Base-by-base conservation (phyloP, 225 moss, liverwort and hornwort species). In the Bryoerythrophyllum caledonicum region DNA sequence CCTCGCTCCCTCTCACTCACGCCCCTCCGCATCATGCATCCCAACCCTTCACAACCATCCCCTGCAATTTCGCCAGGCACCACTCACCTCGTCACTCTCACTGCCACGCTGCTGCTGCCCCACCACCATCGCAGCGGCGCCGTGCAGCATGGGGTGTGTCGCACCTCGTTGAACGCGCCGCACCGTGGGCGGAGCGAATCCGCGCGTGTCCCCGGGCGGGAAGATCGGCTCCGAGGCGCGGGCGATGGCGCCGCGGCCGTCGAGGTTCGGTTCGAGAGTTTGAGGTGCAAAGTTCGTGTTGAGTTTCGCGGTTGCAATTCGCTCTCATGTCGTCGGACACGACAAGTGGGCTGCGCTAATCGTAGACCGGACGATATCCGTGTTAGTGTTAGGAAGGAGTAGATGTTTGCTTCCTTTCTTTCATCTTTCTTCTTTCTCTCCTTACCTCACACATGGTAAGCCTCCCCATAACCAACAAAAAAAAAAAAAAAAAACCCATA, bases 21-120 rank as follows among this genome's bases (percentile, higher is more conserved):
- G 64, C 76, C 76, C 57, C 74, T 77, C 73, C 64, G 41, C 80
- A n/a, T n/a, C n/a, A 34, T 65, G 21, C 28, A 48, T 11, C 27
- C 11, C 28, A 71, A 83, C 71, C 83, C 30, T 70, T 82, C 72
- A 48, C 72, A 28, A 70, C 63, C 78, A 63, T 41, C 77, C 52
- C 69, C 76, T 76, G 68, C 68, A 55, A 73, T 35, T 73, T 77
- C 73, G 67, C 60, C 41, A 38, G 38, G 38, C 19, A 32, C 27
- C 40, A 41, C 76, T 79, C 70, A 83, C 83, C 83, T 83, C 76
- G 49, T 63, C 76, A 38, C 38, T 8, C 6, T 48, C 62, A 37
- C 71, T 75, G 61, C 27, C 10, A 1, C 5, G 48, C 5, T 5
- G 48, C 5, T 16, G 48, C 48, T 6, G 48, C 19, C 3, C 16